phyloP scores from a whole-genome alignment of 805 yeast genomes.

The Peterozyma toletana region DNA sequence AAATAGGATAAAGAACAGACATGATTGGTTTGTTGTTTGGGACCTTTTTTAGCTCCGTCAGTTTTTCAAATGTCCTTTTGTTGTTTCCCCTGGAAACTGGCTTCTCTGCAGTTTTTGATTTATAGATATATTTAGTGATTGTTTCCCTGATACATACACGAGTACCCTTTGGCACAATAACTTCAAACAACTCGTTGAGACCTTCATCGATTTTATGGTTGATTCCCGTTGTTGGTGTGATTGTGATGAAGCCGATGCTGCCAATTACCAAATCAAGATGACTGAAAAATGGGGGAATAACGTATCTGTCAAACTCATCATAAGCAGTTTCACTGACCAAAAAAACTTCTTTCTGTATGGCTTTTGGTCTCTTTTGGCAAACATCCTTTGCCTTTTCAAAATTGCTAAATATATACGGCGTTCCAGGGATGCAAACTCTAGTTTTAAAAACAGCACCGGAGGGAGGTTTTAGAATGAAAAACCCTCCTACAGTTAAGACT shows the following conservation, averaged over 20 bases:
- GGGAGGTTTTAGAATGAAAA: constrained; percentile 54
- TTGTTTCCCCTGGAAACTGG: constrained; percentile 8
- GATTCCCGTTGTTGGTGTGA: constrained; percentile 39
- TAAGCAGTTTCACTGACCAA: constrained; percentile 17
- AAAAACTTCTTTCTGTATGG: constrained; percentile 14
- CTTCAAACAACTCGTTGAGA: constrained; percentile 29
- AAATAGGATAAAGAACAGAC: constrained; percentile 15
- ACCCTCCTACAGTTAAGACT: constrained; percentile 47
- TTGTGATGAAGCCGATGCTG: constrained; percentile 55
- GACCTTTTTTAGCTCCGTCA: constrained; percentile 7
- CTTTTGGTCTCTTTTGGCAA: constrained; percentile 16
- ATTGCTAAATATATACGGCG: constrained; percentile 24
- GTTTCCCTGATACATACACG: constrained; percentile 40
- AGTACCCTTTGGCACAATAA: constrained; percentile 51
- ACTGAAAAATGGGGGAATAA: constrained; percentile 69
- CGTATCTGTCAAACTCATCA: constrained; percentile 31
- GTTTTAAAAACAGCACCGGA: constrained; percentile 37
- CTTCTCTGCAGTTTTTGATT: constrained; percentile 11
- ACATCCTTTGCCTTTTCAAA: constrained; percentile 24
- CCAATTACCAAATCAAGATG: constrained; percentile 57
- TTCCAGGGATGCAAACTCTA: constrained; percentile 35
- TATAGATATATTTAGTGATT: constrained; percentile 20
- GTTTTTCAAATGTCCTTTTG: not conserved
- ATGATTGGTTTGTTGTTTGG: constrained; percentile 15
- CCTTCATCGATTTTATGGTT: constrained; percentile 12